A percentile compares a stretch with the other conserved stretches of the same genome.
Conservation (phyloP, 2,329 filamentous ascomycete genomes). For the Fusarium neocosmosporiellum region DNA sequence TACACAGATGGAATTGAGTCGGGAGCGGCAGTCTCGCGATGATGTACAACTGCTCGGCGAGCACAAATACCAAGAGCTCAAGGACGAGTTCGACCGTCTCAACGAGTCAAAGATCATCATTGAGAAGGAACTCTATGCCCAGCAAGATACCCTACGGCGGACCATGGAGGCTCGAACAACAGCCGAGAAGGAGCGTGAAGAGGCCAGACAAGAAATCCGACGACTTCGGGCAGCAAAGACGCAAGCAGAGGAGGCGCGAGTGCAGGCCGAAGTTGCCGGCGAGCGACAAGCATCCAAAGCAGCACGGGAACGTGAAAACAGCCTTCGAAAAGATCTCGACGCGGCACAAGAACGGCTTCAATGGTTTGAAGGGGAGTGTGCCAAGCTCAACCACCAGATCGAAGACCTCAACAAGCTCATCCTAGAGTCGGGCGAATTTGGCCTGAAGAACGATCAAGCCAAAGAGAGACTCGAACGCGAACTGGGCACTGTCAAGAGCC, state of each 20-base stretch:
- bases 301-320: constrained; percentile 83
- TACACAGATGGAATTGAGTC: constrained; percentile 87
- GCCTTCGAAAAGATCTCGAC: constrained; percentile 82
- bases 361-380: constrained; percentile 83
- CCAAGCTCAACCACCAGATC: constrained; percentile 80
- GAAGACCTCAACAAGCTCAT: constrained; percentile 90
- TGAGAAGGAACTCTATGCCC: constrained; percentile 96
- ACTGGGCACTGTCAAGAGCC: constrained; percentile 88
- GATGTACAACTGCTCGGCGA: constrained; percentile 92
- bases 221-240: constrained; percentile 85
- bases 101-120: constrained; percentile 97
- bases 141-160: constrained; percentile 89
- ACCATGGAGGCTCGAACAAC: constrained; percentile 83
- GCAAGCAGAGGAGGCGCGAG: constrained; percentile 84
- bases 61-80: constrained; percentile 84
- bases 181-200: constrained; percentile 89
- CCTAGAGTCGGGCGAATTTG: constrained; percentile 88
- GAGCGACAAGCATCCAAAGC: constrained; percentile 83
- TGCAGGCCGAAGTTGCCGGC: constrained; percentile 83
- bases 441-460: constrained; percentile 89
- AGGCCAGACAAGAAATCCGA: constrained; percentile 87
- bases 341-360: constrained; percentile 79
- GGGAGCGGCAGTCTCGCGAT: constrained; percentile 92
- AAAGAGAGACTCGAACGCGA: constrained; percentile 95
- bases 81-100: constrained; percentile 85